Evolutionary conservation across 768 basidiomycete species (phyloP).

Genomic region (Collybia sp.): DNA sequence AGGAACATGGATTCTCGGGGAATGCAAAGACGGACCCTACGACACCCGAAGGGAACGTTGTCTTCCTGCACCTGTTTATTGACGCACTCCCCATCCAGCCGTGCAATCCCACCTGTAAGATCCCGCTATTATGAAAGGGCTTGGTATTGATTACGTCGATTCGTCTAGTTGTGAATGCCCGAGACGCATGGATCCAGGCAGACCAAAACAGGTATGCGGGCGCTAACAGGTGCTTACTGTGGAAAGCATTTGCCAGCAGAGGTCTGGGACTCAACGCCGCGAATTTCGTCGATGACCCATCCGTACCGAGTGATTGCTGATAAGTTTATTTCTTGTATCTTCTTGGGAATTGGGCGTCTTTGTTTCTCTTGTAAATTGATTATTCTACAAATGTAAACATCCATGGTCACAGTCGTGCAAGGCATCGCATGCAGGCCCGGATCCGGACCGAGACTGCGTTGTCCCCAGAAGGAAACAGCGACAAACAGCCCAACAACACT

Average conservation of each 20-base stretch:
- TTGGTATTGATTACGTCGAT: background rate
- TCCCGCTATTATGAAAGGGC: background rate
- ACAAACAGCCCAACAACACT: no score
- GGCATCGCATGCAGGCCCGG: no score
- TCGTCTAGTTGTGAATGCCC: conserved; percentile 24
- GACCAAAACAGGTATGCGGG: background rate
- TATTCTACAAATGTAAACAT: no score
- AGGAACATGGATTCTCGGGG: conserved; percentile 10
- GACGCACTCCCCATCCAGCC: conserved; percentile 32
- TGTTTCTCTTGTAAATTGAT: no score
- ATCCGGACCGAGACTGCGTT: no score
- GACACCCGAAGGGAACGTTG: conserved; percentile 27
- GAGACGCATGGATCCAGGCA: conserved; percentile 21
- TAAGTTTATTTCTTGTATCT: background rate
- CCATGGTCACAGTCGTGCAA: no score
- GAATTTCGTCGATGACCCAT: background rate
- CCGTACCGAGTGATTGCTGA: background rate
- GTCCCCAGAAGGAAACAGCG: no score
- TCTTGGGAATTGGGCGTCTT: no score
- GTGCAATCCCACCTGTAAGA: conserved; percentile 29
- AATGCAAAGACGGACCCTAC: conserved; percentile 23
- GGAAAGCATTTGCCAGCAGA: background rate
- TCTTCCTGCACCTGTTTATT: conserved; percentile 34
- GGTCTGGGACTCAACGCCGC: background rate
- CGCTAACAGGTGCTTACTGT: background rate